Base-by-base conservation (phyloP, 169 alveolate genomes). In the Eimeria sp. region DNA sequence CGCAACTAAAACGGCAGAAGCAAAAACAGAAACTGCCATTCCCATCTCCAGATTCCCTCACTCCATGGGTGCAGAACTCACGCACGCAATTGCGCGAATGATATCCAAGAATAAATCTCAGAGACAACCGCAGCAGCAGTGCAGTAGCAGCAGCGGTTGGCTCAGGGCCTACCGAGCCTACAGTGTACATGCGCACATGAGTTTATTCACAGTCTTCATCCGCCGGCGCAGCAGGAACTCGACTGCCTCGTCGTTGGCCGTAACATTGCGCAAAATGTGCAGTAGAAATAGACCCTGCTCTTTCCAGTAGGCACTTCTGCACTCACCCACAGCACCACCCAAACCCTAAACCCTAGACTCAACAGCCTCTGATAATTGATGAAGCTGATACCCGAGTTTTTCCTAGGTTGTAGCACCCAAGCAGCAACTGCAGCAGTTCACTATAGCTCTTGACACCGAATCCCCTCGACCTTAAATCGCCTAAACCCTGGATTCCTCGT, bases 211-310 rank as follows among this genome's bases (percentile, higher is more conserved):
- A 6, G 88, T 78, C 63, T 45, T 40, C 88, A 78, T 78, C 34
- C 88, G 65, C 40, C 88, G 88, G 11, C 27, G 45, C 88, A 78
- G 88, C 88, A 78, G 63, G 20, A 78, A 78, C 88, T 78, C 88
- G 65, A 78, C 88, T 7, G 88, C 88, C 61, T 78, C 63, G 88
- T 78, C 88, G 63, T 45, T 40, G 40, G 88, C 61, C 61, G 88
- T 78, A 9, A 78, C 88, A 27, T 78, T 78, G 30, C 88, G 63
- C 88, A 78, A n/a, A 43, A 78, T 78, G 63, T 78, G 88, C 61
- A 78, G 88, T 63, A 78, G 88, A 78, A 78, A 78, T 7, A 78
- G 4, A n/a, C 88, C 88, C 61, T 78, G 88, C 30, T 78, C 88
- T 63, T 78, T 78, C 88, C 88, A 78, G n/a, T 43, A 78, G 30